Evolutionary conservation across 2,329 filamentous ascomycete genomes (phyloP), one percentile per base, ranked within the genome.

Genomic region (Pseudogymnoascus sp.): DNA sequence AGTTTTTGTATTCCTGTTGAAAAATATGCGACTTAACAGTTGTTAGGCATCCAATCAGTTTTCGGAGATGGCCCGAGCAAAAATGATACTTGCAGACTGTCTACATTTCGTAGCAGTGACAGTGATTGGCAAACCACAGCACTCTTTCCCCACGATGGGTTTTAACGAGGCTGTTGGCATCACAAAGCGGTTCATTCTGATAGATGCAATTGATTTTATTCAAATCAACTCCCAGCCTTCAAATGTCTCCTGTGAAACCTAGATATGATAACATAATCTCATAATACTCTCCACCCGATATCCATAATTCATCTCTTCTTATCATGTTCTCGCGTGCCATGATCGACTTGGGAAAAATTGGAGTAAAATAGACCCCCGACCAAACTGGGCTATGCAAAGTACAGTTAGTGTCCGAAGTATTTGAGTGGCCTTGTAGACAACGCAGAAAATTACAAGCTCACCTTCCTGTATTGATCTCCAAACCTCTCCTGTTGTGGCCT

Each of bases 171-270:
- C 29, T 54, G 47, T 17, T 33, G 47, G 47, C 47, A 33, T 54
- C 29, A 54, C 47, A 54, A 54, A 33, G 47, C 47, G 47, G 17
- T 54, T 33, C 47, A 54, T 33, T 33, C 47, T 54, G 47, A 54
- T 54, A 33, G 47, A 54, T 54, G 47, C 47, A 54, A 54, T 54
- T 54, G 47, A 54, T 54, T 50, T 31, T 17, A 33, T 54, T 54
- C 47, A 54, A 54, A 54, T 54, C 15, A 54, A 54, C 47, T 33
- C 33, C 47, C 6, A 21, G 29, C 15, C 17, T 33, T 54, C 10
- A 33, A 54, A 33, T 33, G 13, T 54, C 29, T 11, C 10, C 21
- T 33, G n/a, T 54, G 29, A 33, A 33, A 21, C 29, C n/a, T 33
- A 4, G 33, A 21, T 33, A 33, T 33, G 47, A 33, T 54, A 13